phyloP scores from a whole-genome alignment of 257 asterid species.

The Przewalskia tangutica region DNA sequence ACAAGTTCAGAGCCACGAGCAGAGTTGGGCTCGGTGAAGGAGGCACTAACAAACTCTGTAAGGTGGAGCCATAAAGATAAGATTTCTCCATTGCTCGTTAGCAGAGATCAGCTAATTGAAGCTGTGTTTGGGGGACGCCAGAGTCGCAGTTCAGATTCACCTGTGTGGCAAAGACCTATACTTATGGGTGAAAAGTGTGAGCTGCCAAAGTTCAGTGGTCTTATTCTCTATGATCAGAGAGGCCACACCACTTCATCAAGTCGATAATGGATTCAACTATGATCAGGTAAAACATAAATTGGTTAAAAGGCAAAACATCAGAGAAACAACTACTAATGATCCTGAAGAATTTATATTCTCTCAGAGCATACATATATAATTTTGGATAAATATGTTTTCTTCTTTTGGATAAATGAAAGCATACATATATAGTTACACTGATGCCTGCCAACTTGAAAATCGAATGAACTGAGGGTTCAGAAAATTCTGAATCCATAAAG shows the following conservation, averaged over 20 bases:
- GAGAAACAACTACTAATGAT: neutral
- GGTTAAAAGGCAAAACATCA: neutral
- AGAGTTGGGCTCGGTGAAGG: slow-evolving; percentile 16
- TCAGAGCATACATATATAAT: neutral
- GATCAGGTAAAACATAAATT: neutral
- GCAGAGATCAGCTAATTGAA: slow-evolving; percentile 5
- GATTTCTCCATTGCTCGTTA: slow-evolving; percentile 24
- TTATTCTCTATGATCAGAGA: slow-evolving; percentile 63
- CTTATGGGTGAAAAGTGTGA: slow-evolving; percentile 86
- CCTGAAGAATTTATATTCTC: neutral
- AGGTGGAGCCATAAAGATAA: slow-evolving; percentile 53
- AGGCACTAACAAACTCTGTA: slow-evolving; percentile 27
- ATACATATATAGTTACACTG: too few species aligned
- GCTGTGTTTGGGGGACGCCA: slow-evolving; percentile 28
- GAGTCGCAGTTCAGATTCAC: slow-evolving; percentile 48
- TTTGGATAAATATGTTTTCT: too few species aligned
- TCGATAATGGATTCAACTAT: neutral
- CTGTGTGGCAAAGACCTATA: slow-evolving; percentile 82
- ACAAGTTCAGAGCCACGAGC: neutral
- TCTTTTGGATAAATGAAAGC: too few species aligned
- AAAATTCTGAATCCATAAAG: too few species aligned
- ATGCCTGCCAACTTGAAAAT: too few species aligned
- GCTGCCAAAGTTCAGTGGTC: slow-evolving; percentile 80
- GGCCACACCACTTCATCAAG: slow-evolving; percentile 43
- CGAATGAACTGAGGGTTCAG: too few species aligned